Percentiles rank a stretch among this genome's conserved stretches.
These are phyloP conservation scores for Hypomyces perniciosus DNA, from an alignment of 2,329 filamentous ascomycete species.

Conservation along the genomic window DNA sequence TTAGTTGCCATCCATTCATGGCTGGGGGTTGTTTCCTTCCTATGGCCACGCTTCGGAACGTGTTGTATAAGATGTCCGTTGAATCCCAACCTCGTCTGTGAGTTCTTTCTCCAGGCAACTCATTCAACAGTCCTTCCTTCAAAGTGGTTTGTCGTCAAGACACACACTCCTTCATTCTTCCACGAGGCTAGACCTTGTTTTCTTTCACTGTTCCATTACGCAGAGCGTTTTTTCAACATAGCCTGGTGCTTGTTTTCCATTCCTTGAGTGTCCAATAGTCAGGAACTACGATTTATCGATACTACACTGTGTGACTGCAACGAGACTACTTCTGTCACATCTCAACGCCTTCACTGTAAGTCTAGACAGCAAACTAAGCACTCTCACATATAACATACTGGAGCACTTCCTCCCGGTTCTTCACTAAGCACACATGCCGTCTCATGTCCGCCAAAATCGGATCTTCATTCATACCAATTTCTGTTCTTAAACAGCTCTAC, in stretches of 20 bases:
- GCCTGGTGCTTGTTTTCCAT: conserved; percentile 11
- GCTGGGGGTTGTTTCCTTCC: background rate
- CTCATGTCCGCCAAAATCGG: background rate
- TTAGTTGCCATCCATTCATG: conserved; percentile 7
- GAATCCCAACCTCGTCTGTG: conserved; percentile 8
- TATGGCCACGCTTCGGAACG: conserved; percentile 8
- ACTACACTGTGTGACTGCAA: conserved; percentile 6
- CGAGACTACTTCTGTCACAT: conserved; percentile 3
- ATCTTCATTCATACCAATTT: background rate
- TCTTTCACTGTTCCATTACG: conserved; percentile 9
- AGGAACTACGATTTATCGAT: conserved; percentile 13
- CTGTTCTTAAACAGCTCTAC: background rate
- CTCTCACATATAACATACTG: background rate
- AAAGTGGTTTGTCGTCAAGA: conserved; percentile 25
- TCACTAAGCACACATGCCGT: background rate
- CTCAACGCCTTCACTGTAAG: conserved; percentile 9
- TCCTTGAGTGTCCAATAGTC: conserved; percentile 19
- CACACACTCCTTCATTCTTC: conserved; percentile 23
- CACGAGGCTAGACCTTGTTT: conserved; percentile 33
- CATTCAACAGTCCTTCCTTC: conserved; percentile 17
- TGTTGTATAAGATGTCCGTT: conserved; percentile 10
- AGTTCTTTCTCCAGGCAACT: conserved; percentile 8
- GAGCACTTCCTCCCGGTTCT: background rate
- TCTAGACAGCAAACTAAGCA: background rate
- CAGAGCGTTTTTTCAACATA: conserved; percentile 2